phyloP scores from a whole-genome alignment of 495 filamentous ascomycete species.

The Aspergillus haitiensis region DNA sequence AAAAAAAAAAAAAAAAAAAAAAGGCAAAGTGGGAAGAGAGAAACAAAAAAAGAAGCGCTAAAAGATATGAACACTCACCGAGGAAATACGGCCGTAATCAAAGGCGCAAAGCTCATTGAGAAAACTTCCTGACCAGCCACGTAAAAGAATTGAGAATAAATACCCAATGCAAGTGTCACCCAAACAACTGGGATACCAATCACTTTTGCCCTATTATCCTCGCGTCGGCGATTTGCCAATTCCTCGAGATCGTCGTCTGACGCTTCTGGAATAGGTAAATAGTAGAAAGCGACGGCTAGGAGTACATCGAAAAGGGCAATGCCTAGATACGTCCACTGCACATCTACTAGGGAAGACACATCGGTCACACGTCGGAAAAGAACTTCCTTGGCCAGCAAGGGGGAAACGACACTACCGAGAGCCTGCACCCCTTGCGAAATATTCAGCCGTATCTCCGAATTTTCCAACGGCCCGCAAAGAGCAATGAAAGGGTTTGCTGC shows the following conservation, averaged over 20 bases:
- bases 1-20: too few relatives aligned
- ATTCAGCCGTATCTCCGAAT: constrained; percentile 65
- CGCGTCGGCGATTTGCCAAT: constrained; percentile 50
- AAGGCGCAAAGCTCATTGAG: constrained; percentile 45
- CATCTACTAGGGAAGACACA: constrained; percentile 58
- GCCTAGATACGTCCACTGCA: constrained; percentile 72
- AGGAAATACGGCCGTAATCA: constrained; percentile 39
- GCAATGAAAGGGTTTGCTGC: constrained; percentile 68
- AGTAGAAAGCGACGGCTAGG: constrained; percentile 64
- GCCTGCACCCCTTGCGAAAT: constrained; percentile 70
- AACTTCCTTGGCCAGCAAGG: constrained; percentile 60
- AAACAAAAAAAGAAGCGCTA: constrained; percentile 26
- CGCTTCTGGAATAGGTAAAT: constrained; percentile 65
- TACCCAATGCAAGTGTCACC: constrained; percentile 56
- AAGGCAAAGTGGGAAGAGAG: not conserved
- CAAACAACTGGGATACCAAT: constrained; percentile 52
- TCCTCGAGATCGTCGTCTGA: constrained; percentile 63
- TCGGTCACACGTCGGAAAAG: constrained; percentile 55
- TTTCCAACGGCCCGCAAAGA: constrained; percentile 65
- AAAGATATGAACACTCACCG: constrained; percentile 18
- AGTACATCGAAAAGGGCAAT: constrained; percentile 65
- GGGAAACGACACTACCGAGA: constrained; percentile 61
- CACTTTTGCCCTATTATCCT: constrained; percentile 50
- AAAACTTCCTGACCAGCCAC: constrained; percentile 65
- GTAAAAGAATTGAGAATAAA: constrained; percentile 65